Conservation (phyloP, 805 yeast species). For the Candida insectalens region DNA sequence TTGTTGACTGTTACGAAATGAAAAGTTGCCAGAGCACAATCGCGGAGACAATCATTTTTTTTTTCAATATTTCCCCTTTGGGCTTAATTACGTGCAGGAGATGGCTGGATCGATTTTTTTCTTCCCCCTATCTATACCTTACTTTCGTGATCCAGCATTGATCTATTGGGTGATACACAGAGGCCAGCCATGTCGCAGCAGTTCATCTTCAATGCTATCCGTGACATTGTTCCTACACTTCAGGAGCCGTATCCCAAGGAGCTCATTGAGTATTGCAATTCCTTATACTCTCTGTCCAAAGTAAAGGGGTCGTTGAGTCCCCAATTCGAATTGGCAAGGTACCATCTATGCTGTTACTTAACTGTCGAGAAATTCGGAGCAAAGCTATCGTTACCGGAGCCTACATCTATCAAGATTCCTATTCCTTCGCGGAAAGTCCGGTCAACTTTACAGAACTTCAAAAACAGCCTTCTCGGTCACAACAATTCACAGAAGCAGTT, state of each 20-base stretch:
- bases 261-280: conserved; percentile 30
- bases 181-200: conserved; percentile 18
- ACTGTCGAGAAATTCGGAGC: conserved; percentile 42
- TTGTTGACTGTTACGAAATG: conserved; percentile 5
- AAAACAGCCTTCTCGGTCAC: conserved; percentile 26
- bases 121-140: background rate
- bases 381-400: conserved; percentile 36
- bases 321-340: conserved; percentile 53
- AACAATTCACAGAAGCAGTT: conserved; percentile 4
- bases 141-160: background rate
- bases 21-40: background rate
- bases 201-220: conserved; percentile 27
- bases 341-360: conserved; percentile 56
- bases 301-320: conserved; percentile 36
- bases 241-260: conserved; percentile 33
- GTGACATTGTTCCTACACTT: conserved; percentile 42
- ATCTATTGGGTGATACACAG: background rate
- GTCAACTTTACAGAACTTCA: conserved; percentile 35
- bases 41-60: background rate
- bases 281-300: conserved; percentile 44
- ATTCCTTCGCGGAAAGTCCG: conserved; percentile 35
- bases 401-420: conserved; percentile 45
- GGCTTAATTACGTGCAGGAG: conserved; percentile 2
- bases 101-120: conserved; percentile 1
- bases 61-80: conserved; percentile 2